Evolutionary conservation across 2,329 filamentous ascomycete species (phyloP).

Genomic region (Hirsutella thompsonii): DNA sequence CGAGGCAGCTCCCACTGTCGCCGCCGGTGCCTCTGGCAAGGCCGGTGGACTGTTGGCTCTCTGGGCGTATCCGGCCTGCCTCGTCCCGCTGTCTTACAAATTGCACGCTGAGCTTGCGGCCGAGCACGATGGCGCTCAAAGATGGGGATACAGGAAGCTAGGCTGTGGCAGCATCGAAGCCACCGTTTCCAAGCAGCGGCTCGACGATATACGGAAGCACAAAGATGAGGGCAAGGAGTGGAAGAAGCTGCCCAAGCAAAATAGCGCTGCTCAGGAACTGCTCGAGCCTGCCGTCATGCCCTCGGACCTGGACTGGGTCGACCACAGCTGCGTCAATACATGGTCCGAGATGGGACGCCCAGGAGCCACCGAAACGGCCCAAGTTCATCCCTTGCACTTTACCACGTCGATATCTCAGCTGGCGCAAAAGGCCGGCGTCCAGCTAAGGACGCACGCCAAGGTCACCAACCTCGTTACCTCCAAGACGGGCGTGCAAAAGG

Average conservation of each 20-base stretch:
- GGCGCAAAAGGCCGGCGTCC: conserved; percentile 55
- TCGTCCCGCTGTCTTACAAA: conserved; percentile 76
- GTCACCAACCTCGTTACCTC: conserved; percentile 54
- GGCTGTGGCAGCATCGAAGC: conserved; percentile 51
- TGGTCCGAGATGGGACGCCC: conserved; percentile 72
- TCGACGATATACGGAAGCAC: conserved; percentile 15
- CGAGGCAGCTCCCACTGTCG: conserved; percentile 71
- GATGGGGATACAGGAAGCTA: conserved; percentile 79
- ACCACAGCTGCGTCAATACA: conserved; percentile 46
- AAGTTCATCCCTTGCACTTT: conserved; percentile 88
- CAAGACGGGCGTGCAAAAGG: conserved; percentile 38
- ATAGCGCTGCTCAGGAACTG: conserved; percentile 30
- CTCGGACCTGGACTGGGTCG: conserved; percentile 73
- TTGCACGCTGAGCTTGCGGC: conserved; percentile 76
- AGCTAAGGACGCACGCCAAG: conserved; percentile 50
- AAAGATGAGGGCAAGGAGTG: conserved; percentile 30
- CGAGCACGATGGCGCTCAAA: conserved; percentile 62
- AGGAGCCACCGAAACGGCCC: conserved; percentile 66
- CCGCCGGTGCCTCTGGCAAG: conserved; percentile 88
- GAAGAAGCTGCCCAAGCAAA: conserved; percentile 50
- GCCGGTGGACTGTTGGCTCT: conserved; percentile 80
- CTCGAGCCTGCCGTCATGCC: conserved; percentile 53
- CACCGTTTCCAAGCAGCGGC: conserved; percentile 21
- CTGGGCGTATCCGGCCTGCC: conserved; percentile 78
- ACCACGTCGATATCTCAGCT: conserved; percentile 73